Evolutionary conservation across 345 rosid species (phyloP), one percentile per base, ranked within the genome.

Genomic region (Ceriops decandra): DNA sequence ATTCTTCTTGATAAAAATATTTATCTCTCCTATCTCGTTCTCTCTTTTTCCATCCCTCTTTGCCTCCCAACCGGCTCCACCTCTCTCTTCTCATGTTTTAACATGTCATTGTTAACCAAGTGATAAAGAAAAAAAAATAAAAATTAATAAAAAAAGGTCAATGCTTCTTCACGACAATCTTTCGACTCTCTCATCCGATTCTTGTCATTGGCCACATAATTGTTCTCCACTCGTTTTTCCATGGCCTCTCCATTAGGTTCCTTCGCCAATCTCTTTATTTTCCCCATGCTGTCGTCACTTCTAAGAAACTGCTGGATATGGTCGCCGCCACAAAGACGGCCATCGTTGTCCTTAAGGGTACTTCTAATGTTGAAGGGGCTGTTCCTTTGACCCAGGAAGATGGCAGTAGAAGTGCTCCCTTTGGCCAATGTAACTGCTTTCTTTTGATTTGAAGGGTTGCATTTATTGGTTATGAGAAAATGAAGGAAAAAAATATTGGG

Each of bases 311-410:
- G 0, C 74, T 86, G 51, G 72, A 83, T 1, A 80, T 93, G 22
- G 77, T 84, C 9, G 88, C 91, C 57, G 89, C 84, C 60, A 52
- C 87, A 36, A 91, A 93, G 79, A 91, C 91, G 63, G 96, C 93
- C 20, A 95, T 91, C 0, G 95, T 90, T 6, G 96, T 91, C n/a
- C 87, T 93, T 35, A 91, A 82, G 76, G 97, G 96, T 8, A 79
- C 49, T 57, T 90, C 97, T 60, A 66, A 63, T 53, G 96, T 88
- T 22, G 89, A 93, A 85, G 98, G 98, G 70, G 93, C 89, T 63
- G 87, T 84, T 74, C 84, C 87, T 57, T 77, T 93, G 86, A 77
- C 86, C 47, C 98, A 93, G 72, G 96, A 86, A 5, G 86, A 78
- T 59, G 79, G 64, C 69, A 95, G 98, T 90, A 30, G 10, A 80